Evolutionary conservation across 129 eudicot genomes (phyloP), one percentile per base, ranked within the genome.

Genomic region (Chrysanthemum makinoi): DNA sequence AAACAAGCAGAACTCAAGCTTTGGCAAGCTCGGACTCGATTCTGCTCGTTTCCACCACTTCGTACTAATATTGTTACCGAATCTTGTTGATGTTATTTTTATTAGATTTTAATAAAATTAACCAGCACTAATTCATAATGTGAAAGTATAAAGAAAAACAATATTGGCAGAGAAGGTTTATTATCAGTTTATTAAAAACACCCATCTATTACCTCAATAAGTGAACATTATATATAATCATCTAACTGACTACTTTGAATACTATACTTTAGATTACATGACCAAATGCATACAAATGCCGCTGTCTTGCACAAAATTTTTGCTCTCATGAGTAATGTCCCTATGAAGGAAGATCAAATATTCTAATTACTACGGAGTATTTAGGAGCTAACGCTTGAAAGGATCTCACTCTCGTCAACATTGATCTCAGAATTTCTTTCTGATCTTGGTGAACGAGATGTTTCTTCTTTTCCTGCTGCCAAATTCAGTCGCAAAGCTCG

Each of bases 401-500:
- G 65, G 43, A 58, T 17, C 71, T 83, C 81, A 75, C 71, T 78
- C 68, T 53, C 76, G 35, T 70, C 87, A 54, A 28, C 76, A 54
- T 63, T 63, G 11, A 50, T 48, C 53, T 82, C 81, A 10, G 78
- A 77, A 66, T 52, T 74, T 49, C 74, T 79, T 57, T 58, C 77
- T 7, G 54, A 62, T 67, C 51, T 69, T 14, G 80, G 54, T 30
- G 83, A 72, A 39, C 74, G 71, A 58, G 83, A 35, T 3, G 50
- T 57, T 1, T 76, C 68, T 24, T 82, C 79, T 79, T 74, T 80
- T 52, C 82, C 84, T 64, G 72, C 86, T 10, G 96, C 95, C 77
- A 89, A 46, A 22, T 89, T 83, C 75, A 92, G 62, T 75, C 91
- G 81, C 68, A 92, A 65, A 44, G 91, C 88, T 56, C 98, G 81